Evolutionary conservation across 2,329 filamentous ascomycete species (phyloP), one percentile per base, ranked within the genome.

Genomic region (Penicillium sp.): DNA sequence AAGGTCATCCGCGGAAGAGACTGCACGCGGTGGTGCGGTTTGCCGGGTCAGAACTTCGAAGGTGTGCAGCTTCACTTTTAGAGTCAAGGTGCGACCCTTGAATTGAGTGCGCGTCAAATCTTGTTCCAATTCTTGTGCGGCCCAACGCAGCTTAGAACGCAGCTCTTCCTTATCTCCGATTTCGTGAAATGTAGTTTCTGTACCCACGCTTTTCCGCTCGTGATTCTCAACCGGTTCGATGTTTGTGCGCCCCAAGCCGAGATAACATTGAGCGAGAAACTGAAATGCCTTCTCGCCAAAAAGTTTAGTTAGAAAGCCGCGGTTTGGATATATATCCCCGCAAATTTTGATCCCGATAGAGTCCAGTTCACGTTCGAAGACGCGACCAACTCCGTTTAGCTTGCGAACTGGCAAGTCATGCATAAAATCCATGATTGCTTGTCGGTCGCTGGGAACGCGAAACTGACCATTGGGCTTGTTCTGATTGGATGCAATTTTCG

Each of bases 391-490:
- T 1, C 92, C 92, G 50, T 95, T 95, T 29, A 96, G 85, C 58
- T 95, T 95, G 22, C 92, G 77, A 0, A 87, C 88, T 0, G 89
- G 82, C 15, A 98, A 70, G 18, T 82, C 75, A 8, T 75, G 74
- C 84, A 96, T 95, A 57, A 95, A 96, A 0, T 74, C 68, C 76
- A 96, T 80, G 42, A 98, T 87, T 1, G 78, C 74, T 16, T 69
- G 66, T 7, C 89, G 75, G 27, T 94, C 82, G 35, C 75, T 84
- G 0, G 82, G 74, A 1, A 96, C 69, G 7, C 77, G 67, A 52
- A 84, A 96, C 57, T 96, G 92, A 0, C 92, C 92, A 52, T 98
- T 94, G 0, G 92, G 92, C 58, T 98, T 98, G 64, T 96, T 95
- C 61, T 84, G 79, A 58, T 98, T 95, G 12, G 87, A 94, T 53